Conservation (phyloP, 2,329 filamentous ascomycete genomes). For the Venturia oleaginea region DNA sequence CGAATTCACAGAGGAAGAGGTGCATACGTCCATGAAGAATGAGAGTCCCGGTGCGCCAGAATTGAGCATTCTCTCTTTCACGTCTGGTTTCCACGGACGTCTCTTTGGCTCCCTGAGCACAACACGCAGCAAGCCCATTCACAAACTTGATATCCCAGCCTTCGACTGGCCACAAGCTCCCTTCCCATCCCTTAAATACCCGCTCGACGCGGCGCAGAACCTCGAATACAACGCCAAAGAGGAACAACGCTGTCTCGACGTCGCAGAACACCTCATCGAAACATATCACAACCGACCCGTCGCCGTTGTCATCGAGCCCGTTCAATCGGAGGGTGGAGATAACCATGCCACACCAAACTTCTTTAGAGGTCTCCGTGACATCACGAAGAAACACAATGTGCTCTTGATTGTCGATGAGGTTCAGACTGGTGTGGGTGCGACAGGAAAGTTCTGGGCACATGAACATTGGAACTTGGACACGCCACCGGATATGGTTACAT, state of each 20-base stretch:
- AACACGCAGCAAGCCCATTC: slow-evolving; percentile 85
- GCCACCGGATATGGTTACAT: slow-evolving; percentile 89
- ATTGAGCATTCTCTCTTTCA: slow-evolving; percentile 83
- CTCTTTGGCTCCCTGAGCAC: slow-evolving; percentile 82
- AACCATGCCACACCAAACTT: slow-evolving; percentile 85
- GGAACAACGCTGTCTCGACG: slow-evolving; percentile 70
- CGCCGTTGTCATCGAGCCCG: slow-evolving; percentile 78
- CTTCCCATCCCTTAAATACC: slow-evolving; percentile 81
- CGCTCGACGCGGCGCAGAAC: slow-evolving; percentile 58
- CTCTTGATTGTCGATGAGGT: slow-evolving; percentile 91
- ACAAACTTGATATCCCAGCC: slow-evolving; percentile 89
- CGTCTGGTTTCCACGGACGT: slow-evolving; percentile 79
- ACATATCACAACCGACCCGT: slow-evolving; percentile 71
- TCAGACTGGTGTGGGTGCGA: slow-evolving; percentile 86
- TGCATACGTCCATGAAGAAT: slow-evolving; percentile 70
- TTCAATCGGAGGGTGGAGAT: slow-evolving; percentile 90
- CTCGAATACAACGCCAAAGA: slow-evolving; percentile 71
- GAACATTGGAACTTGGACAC: slow-evolving; percentile 79
- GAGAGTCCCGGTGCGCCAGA: slow-evolving; percentile 66
- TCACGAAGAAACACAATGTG: slow-evolving; percentile 69
- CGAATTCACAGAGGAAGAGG: slow-evolving; percentile 72
- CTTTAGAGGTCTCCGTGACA: slow-evolving; percentile 72
- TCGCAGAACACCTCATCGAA: slow-evolving; percentile 73
- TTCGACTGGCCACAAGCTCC: slow-evolving; percentile 92
- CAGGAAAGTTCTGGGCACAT: slow-evolving; percentile 93